phyloP scores from a whole-genome alignment of 768 basidiomycete genomes.

The Collybiopsis luxurians region DNA sequence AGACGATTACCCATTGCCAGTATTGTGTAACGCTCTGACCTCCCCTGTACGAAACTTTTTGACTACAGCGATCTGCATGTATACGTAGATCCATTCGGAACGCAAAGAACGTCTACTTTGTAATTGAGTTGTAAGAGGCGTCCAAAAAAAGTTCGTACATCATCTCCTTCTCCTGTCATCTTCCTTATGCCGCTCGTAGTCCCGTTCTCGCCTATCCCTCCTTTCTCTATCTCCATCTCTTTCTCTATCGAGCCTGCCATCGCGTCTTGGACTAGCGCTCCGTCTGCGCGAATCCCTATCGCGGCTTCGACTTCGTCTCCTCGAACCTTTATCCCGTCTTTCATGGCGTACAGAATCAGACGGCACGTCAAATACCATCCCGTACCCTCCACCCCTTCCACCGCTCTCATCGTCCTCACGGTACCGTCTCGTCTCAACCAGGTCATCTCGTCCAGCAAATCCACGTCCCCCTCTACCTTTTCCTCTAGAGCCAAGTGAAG shows the following conservation, averaged over 20 bases:
- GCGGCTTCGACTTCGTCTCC: slow-evolving; percentile 52
- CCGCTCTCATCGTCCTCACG: slow-evolving; percentile 44
- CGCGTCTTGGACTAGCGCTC: slow-evolving; percentile 11
- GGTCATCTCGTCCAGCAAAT: slow-evolving; percentile 72
- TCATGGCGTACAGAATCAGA: slow-evolving; percentile 38
- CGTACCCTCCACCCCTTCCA: slow-evolving; percentile 45
- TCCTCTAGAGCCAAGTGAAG: slow-evolving; percentile 25
- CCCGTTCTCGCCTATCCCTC: neutral
- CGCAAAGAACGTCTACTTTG: no score
- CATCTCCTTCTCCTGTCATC: neutral
- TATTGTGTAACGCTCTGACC: no score
- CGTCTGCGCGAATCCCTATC: slow-evolving; percentile 21
- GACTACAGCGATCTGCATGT: no score
- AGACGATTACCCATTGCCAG: no score
- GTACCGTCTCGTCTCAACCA: slow-evolving; percentile 72
- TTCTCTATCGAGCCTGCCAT: slow-evolving; percentile 21
- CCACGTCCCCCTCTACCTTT: slow-evolving; percentile 35
- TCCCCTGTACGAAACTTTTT: no score
- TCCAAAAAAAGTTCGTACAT: no score
- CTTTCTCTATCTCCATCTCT: slow-evolving; percentile 12
- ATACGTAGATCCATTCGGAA: no score
- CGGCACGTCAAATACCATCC: slow-evolving; percentile 86
- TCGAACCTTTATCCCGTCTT: slow-evolving; percentile 49
- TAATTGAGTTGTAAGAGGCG: no score
- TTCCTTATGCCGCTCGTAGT: no score